Percentiles rank a stretch among this genome's conserved stretches.
These are phyloP conservation scores for Hanseniaspora uvarum DNA, from an alignment of 1,139 yeast genomes.

Conservation along the genomic window DNA sequence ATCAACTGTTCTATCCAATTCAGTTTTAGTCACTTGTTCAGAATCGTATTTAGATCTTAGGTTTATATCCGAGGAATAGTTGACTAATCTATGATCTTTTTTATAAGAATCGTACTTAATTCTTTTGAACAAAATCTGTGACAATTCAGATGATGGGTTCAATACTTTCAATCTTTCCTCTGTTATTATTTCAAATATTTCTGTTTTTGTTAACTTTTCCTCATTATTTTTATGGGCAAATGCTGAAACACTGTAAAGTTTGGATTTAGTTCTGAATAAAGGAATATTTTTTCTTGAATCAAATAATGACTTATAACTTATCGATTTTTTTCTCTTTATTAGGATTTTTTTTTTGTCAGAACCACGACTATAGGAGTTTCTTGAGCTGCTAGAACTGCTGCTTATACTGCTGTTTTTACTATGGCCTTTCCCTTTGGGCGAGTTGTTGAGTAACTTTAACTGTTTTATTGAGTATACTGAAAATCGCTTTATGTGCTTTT, in stretches of 20 bases:
- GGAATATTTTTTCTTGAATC: conserved; percentile 1
- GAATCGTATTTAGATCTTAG: conserved; percentile 5
- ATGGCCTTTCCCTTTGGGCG: neutral
- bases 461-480: neutral
- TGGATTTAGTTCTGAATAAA: conserved; percentile 7
- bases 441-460: neutral
- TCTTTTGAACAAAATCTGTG: conserved; percentile 1
- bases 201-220: neutral
- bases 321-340: conserved; percentile 7
- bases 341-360: neutral
- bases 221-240: neutral
- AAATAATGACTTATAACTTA: neutral
- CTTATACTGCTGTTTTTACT: neutral
- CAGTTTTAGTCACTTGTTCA: neutral
- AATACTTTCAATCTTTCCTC: neutral
- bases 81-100: neutral
- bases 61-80: conserved; percentile 9
- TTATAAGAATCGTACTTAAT: neutral
- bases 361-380: neutral
- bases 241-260: neutral
- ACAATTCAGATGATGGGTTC: neutral
- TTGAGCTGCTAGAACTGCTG: neutral
- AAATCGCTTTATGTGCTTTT: neutral
- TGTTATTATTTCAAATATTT: neutral
- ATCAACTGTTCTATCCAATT: neutral